phyloP scores from a whole-genome alignment of 352 stramenopile genomes.

The Elongisporangium senticosum region DNA sequence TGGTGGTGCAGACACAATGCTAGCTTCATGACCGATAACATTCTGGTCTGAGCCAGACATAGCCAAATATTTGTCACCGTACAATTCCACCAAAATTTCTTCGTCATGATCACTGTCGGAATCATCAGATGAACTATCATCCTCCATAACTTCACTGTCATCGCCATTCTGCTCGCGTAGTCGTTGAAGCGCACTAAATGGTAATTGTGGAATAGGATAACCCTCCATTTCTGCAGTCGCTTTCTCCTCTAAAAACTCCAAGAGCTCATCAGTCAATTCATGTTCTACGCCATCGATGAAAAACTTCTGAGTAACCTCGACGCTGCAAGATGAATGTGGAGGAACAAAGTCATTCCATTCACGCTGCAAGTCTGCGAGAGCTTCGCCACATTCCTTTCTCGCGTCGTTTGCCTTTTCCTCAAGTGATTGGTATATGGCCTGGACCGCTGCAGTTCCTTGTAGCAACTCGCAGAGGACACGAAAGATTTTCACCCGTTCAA shows the following conservation, averaged over 20 bases:
- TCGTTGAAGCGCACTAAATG: conserved; percentile 27
- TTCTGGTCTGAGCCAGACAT: conserved; percentile 1
- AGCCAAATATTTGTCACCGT: conserved; percentile 41
- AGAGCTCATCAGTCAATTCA: conserved; percentile 63
- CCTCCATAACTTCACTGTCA: conserved; percentile 5
- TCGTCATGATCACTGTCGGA: conserved; percentile 38
- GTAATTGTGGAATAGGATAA: conserved; percentile 35
- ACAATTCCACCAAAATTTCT: conserved; percentile 43
- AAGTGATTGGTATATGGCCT: conserved; percentile 58
- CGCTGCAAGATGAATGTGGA: conserved; percentile 29
- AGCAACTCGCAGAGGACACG: conserved; percentile 63
- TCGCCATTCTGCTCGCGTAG: conserved; percentile 10
- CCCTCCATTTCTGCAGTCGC: conserved; percentile 55
- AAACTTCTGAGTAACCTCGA: conserved; percentile 61
- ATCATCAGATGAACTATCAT: conserved; percentile 26
- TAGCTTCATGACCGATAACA: not conserved
- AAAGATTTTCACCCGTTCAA: conserved; percentile 53
- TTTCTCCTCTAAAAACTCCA: conserved; percentile 64
- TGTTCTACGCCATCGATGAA: conserved; percentile 69
- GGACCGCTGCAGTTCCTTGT: conserved; percentile 39
- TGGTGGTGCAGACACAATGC: not conserved
- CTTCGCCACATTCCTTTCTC: conserved; percentile 43
- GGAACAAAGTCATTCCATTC: conserved; percentile 57
- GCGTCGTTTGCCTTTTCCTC: conserved; percentile 60
- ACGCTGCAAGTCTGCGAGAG: conserved; percentile 49